These are phyloP conservation scores for Balakata baccata DNA, from an alignment of 345 rosid genomes.

Conservation along the genomic window DNA sequence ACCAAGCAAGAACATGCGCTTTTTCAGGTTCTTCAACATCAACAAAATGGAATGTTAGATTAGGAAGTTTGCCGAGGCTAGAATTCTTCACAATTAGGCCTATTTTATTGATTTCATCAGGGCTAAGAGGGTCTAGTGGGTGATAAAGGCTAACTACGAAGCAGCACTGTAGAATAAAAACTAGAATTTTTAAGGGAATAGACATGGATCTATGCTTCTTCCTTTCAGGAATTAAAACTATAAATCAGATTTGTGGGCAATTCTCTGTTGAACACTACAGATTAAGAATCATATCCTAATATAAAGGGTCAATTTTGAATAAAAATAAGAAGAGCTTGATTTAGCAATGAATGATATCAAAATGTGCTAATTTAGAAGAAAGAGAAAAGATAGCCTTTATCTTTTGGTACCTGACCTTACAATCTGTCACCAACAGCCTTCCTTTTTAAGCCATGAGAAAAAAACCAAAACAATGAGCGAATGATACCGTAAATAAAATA, in stretches of 20 bases:
- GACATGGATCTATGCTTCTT: conserved; percentile 34
- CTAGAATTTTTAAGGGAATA: conserved; percentile 25
- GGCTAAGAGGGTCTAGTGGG: conserved; percentile 65
- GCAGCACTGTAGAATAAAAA: conserved; percentile 32
- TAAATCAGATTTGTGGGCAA: not conserved
- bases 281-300: not conserved
- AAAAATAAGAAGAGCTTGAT: not conserved
- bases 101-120: conserved; percentile 53
- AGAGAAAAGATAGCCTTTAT: not conserved
- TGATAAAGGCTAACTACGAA: conserved; percentile 36
- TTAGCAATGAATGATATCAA: not conserved
- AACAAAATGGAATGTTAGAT: conserved; percentile 57
- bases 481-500: too few species aligned
- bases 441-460: too few species aligned
- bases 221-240: not conserved
- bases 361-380: too few species aligned
- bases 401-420: not conserved
- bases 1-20: conserved; percentile 51
- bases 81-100: conserved; percentile 42
- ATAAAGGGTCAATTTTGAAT: not conserved
- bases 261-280: conserved; percentile 2
- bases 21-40: conserved; percentile 77
- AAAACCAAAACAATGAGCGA: too few species aligned
- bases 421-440: conserved; percentile 2
- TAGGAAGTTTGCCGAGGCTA: conserved; percentile 31